Evolutionary conservation across 192 early-diverging fungal genomes (phyloP).

Genomic region (Coemansia sp.): DNA sequence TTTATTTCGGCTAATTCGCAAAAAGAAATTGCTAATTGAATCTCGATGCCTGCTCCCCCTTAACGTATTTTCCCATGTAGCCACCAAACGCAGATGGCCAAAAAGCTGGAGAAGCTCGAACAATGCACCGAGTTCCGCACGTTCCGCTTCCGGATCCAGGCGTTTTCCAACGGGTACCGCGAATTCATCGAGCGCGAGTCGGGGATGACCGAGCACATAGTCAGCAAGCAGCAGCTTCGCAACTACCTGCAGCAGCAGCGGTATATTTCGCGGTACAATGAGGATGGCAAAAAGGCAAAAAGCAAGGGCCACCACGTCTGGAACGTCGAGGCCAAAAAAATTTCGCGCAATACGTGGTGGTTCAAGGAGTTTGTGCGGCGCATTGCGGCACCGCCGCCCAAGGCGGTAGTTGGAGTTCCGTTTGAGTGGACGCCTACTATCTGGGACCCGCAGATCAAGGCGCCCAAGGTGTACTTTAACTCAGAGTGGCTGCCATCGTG

Average conservation of each 20-base stretch:
- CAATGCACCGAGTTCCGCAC: conserved; percentile 70
- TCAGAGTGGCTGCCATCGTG: conserved; percentile 68
- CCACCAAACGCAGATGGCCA: conserved; percentile 74
- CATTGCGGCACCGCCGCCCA: conserved; percentile 65
- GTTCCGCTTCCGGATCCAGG: conserved; percentile 82
- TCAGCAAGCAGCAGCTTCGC: conserved; percentile 65
- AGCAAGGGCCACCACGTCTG: conserved; percentile 77
- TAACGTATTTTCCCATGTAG: conserved; percentile 20
- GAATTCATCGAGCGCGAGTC: conserved; percentile 58
- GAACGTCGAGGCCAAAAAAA: conserved; percentile 79
- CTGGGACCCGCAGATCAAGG: conserved; percentile 74
- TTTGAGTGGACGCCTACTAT: conserved; percentile 67
- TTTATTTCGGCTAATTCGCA: no score
- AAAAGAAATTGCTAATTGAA: no score
- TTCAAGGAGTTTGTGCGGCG: conserved; percentile 69
- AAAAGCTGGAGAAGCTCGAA: conserved; percentile 68
- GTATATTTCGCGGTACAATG: conserved; percentile 78
- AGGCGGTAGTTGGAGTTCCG: conserved; percentile 58
- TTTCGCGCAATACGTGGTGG: conserved; percentile 60
- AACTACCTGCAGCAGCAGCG: conserved; percentile 69
- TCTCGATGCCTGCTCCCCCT: not conserved
- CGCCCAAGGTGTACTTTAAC: conserved; percentile 66
- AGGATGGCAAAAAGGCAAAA: conserved; percentile 76
- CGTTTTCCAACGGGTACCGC: conserved; percentile 73
- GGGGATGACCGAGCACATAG: conserved; percentile 61